phyloP scores from a whole-genome alignment of 257 asterid species.

The Jasminum sambac region DNA sequence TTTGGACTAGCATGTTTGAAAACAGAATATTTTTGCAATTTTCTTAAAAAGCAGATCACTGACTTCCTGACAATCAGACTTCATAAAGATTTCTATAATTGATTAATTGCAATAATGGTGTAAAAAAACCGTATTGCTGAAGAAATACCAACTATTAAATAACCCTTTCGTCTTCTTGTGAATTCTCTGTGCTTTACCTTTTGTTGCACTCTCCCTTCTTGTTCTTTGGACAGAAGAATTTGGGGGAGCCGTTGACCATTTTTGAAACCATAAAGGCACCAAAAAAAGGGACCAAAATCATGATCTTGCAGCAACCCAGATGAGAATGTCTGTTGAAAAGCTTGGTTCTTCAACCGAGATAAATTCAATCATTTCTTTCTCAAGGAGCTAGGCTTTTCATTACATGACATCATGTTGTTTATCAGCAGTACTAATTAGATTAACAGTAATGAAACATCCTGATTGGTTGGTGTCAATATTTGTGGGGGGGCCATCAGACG shows the following conservation, averaged over 20 bases:
- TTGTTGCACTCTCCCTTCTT: neutral
- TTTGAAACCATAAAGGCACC: neutral
- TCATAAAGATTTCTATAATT: neutral
- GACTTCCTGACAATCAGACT: neutral
- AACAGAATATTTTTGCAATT: too few species aligned
- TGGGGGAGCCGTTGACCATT: neutral
- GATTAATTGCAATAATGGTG: neutral
- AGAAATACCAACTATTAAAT: neutral
- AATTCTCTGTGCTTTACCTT: neutral
- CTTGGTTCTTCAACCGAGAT: constrained; percentile 70
- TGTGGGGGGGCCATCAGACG: too few species aligned
- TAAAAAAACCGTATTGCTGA: neutral
- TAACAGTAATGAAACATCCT: too few species aligned
- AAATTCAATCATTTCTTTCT: neutral
- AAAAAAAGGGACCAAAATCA: constrained; percentile 38
- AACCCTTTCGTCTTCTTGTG: neutral
- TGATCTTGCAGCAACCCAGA: constrained; percentile 48
- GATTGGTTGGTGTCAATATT: too few species aligned
- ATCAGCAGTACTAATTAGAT: neutral
- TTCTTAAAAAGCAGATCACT: neutral
- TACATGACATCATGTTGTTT: neutral
- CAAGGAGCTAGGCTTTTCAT: too few species aligned
- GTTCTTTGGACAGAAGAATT: neutral
- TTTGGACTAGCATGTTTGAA: neutral
- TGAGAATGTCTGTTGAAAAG: constrained; percentile 62